Base-by-base conservation (phyloP, 768 basidiomycete genomes). In the Amanita phalloides region DNA sequence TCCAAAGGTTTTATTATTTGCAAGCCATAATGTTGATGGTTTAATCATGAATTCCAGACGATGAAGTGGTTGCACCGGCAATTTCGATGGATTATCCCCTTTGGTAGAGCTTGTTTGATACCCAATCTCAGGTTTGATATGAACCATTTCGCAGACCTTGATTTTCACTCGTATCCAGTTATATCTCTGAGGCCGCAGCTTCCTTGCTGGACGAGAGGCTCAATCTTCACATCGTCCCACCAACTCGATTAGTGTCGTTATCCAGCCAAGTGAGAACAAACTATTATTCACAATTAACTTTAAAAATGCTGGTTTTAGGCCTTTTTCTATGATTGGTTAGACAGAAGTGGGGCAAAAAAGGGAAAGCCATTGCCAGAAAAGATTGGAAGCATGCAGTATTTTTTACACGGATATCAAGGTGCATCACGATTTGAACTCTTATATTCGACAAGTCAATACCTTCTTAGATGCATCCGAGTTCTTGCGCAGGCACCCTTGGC, bases 281-380 rank as follows among this genome's bases (percentile, higher is more conserved):
- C 17, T 3, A 33, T 14, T 26, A 9, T 17, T 26, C n/a, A 8
- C 14, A 14, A 33, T 2, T n/a, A 46, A 8, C 2, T 14, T 23
- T 21, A 11, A 42, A 21, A 23, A 46, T 58, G 33, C 53, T 48
- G 32, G 10, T 11, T 35, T 11, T 20, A 90, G 81, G 86, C 90
- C 4, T 95, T 95, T 66, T 95, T 88, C 66, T 95, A 94, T 58
- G 88, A 91, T 60, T 94, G 90, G 90, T 69, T 91, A 26, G 91
- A 94, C 59, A 73, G 90, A 53, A 87, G 70, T 61, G 86, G 79
- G 3, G 76, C 76, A 8, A 92, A 90, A 68, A 90, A 92, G 59
- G 88, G 86, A 5, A 90, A 90, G 60, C 74, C 77, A 1, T 64
- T 93, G 17, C 89, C 89, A 21, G 88, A 87, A 54, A 95, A 95